phyloP scores from a whole-genome alignment of 306 rosid genomes.

The Cucurbita argyrosperma region DNA sequence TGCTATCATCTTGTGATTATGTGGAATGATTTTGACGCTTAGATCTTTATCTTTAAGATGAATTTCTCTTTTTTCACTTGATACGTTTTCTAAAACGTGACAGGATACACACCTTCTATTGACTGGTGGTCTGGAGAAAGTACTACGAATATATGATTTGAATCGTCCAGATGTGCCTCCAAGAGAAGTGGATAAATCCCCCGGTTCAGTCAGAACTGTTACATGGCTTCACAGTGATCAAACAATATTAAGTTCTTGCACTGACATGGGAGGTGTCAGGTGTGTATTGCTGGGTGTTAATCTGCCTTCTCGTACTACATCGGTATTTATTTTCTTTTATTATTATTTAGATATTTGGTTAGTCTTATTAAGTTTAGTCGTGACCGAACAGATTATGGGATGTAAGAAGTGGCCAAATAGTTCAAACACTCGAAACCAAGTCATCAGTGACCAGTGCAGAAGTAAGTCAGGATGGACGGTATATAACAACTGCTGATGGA shows the following conservation, averaged over 20 bases:
- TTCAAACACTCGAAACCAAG: conserved; percentile 83
- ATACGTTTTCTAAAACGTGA: conserved; percentile 11
- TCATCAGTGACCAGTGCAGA: conserved; percentile 91
- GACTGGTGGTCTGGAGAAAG: conserved; percentile 89
- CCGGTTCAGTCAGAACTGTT: conserved; percentile 90
- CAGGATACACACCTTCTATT: conserved; percentile 84
- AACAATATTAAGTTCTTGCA: conserved; percentile 90
- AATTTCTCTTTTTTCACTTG: background rate
- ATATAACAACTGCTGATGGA: conserved; percentile 94
- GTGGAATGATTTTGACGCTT: background rate
- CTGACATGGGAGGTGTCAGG: conserved; percentile 97
- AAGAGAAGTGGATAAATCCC: conserved; percentile 86
- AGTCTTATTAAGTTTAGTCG: background rate
- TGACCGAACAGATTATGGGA: conserved; percentile 72
- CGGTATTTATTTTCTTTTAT: background rate
- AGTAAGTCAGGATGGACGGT: conserved; percentile 97
- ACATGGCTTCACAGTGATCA: conserved; percentile 97
- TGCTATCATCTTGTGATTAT: background rate
- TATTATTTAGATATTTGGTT: background rate
- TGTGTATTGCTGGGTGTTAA: conserved; percentile 3
- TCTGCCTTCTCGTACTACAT: background rate
- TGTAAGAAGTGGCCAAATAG: conserved; percentile 77
- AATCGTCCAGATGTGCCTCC: conserved; percentile 92
- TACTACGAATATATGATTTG: conserved; percentile 81
- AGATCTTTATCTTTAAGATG: background rate